These are phyloP conservation scores for Punica granatum DNA, from an alignment of 345 rosid species.

Conservation along the genomic window DNA sequence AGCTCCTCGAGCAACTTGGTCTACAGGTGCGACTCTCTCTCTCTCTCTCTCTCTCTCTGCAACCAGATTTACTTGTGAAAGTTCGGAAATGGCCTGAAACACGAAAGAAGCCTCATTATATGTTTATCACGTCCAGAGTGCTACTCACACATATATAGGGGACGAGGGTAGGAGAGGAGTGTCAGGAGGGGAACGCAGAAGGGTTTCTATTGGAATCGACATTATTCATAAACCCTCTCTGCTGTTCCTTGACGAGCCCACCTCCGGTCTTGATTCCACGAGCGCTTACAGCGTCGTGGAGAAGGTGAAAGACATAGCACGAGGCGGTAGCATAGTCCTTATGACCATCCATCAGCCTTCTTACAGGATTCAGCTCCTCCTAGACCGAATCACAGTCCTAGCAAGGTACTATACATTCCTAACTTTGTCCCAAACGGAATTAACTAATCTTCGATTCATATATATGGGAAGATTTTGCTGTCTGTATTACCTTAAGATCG, in stretches of 20 bases:
- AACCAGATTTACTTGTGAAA: neutral
- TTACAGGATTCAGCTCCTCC: slow-evolving; percentile 42
- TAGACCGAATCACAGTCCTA: slow-evolving; percentile 47
- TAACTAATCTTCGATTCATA: neutral
- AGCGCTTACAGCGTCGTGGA: slow-evolving; percentile 83
- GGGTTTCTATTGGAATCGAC: slow-evolving; percentile 78
- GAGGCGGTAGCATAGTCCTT: slow-evolving; percentile 60
- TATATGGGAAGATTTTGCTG: neutral
- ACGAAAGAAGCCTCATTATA: neutral
- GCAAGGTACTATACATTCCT: slow-evolving; percentile 17
- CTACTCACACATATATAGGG: slow-evolving; percentile 55
- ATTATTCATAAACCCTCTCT: slow-evolving; percentile 76
- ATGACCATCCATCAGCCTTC: slow-evolving; percentile 84
- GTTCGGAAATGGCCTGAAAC: neutral
- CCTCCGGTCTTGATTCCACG: slow-evolving; percentile 84
- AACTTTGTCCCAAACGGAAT: neutral
- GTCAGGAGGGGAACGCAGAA: slow-evolving; percentile 58
- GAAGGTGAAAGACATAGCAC: slow-evolving; percentile 71
- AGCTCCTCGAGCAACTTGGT: slow-evolving; percentile 68
- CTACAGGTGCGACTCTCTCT: slow-evolving; percentile 30
- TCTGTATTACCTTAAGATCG: neutral
- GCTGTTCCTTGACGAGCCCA: slow-evolving; percentile 84
- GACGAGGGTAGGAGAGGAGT: slow-evolving; percentile 79
- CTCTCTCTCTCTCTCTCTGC: neutral
- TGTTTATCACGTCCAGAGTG: slow-evolving; percentile 30